These are phyloP conservation scores for Solanum pinnatisectum DNA, from an alignment of 257 asterid genomes.

Conservation along the genomic window DNA sequence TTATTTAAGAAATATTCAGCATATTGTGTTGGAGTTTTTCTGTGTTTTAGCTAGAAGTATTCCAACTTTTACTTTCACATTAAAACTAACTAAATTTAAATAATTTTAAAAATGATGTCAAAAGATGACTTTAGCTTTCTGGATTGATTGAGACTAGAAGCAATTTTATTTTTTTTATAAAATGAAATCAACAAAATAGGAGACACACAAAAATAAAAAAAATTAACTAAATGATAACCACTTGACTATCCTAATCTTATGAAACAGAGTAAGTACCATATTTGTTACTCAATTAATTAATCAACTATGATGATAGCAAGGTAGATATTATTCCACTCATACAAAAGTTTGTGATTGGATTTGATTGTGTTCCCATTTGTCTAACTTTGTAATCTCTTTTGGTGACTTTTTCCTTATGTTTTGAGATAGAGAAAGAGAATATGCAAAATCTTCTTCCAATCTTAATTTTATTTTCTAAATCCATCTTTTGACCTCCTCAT, in stretches of 20 bases:
- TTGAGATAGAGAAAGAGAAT: background rate
- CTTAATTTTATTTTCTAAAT: background rate
- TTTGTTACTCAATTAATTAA: background rate
- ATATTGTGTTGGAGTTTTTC: background rate
- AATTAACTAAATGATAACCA: background rate
- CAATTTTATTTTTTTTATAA: background rate
- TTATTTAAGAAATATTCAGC: background rate
- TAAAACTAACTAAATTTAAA: background rate
- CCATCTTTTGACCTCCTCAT: background rate
- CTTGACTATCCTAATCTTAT: background rate
- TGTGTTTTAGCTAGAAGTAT: background rate
- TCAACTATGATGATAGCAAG: background rate
- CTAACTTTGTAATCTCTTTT: background rate
- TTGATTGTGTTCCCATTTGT: background rate
- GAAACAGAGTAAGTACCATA: background rate
- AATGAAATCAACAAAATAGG: background rate
- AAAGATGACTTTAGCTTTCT: background rate
- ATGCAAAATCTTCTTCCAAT: background rate
- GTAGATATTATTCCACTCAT: background rate
- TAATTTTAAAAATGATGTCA: background rate
- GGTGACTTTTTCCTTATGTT: background rate
- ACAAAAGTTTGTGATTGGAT: background rate
- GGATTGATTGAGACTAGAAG: background rate
- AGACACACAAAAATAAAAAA: background rate
- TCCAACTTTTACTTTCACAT: background rate